These are phyloP conservation scores for Agastache rugosa DNA, from an alignment of 257 asterid genomes.

Conservation along the genomic window DNA sequence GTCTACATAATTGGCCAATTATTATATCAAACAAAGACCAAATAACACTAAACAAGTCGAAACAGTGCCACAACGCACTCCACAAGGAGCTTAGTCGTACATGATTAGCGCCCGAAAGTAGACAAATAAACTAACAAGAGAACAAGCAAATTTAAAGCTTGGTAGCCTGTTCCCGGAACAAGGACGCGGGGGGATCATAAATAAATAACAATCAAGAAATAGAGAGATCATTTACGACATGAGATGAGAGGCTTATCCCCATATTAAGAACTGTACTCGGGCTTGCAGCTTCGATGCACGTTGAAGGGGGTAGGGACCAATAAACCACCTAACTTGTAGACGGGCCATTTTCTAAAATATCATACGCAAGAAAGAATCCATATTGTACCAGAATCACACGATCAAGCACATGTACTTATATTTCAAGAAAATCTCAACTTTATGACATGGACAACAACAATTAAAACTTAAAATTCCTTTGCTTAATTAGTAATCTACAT, in stretches of 20 bases:
- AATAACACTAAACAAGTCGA: slow-evolving; percentile 31
- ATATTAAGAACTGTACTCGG: slow-evolving; percentile 8
- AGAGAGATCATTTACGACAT: not conserved
- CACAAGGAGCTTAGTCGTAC: slow-evolving; percentile 27
- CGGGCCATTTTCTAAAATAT: slow-evolving; percentile 43
- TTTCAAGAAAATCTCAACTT: slow-evolving; percentile 23
- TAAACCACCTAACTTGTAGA: slow-evolving; percentile 38
- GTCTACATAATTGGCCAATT: slow-evolving; percentile 25
- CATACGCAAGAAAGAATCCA: slow-evolving; percentile 15
- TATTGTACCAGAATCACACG: slow-evolving; percentile 39
- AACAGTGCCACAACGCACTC: slow-evolving; percentile 16
- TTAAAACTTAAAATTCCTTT: not conserved
- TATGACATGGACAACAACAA: slow-evolving; percentile 29
- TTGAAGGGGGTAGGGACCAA: slow-evolving; percentile 55
- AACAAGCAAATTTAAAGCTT: slow-evolving; percentile 36
- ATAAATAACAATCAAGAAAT: slow-evolving; percentile 30
- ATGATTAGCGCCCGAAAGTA: slow-evolving; percentile 31
- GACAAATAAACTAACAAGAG: slow-evolving; percentile 40
- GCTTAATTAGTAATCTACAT: no score
- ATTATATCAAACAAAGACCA: slow-evolving; percentile 22
- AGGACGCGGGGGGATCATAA: slow-evolving; percentile 41
- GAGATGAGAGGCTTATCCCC: slow-evolving; percentile 25
- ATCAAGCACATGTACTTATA: slow-evolving; percentile 47
- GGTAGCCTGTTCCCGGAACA: slow-evolving; percentile 42
- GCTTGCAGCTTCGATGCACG: slow-evolving; percentile 31